Base-by-base conservation (phyloP, 2,329 filamentous ascomycete species). In the Harringtonia lauricola region DNA sequence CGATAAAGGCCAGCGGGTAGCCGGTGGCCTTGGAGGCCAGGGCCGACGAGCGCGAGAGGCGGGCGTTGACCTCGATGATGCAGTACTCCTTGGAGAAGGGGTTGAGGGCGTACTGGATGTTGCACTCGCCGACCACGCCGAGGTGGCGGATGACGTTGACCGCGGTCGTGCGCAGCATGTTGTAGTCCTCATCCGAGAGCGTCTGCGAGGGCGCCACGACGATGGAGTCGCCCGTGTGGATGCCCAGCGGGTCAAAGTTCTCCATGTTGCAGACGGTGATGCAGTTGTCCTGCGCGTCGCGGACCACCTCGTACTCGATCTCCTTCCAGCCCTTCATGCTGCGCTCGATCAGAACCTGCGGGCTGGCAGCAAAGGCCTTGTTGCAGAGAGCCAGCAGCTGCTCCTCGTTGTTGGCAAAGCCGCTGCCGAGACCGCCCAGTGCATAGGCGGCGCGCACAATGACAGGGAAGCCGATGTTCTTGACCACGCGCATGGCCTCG, bases 241-340 rank as follows among this genome's bases (percentile, higher is more conserved):
- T 96, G 56, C 92, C 92, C 2, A 98, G 80, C 44, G 92, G 92
- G 62, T 98, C 92, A 58, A 98, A 98, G 68, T 98, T 98, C 70
- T 98, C 92, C 92, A 98, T 96, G 71, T 98, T 98, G 65, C 92
- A 98, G 49, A 98, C 92, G 8, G 92, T 98, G 61, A 98, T 96
- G 62, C 92, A 98, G 74, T 96, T 96, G 68, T 98, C 89, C 55
- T 87, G 81, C 45, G 81, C 84, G 69, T 96, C 92, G 57, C 92
- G 83, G 34, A 98, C 92, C 49, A 96, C 92, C 64, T 98, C 92
- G 59, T 96, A 98, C 64, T 98, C 92, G 50, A 96, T 94, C 65
- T 98, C 92, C 65, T 98, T 98, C 92, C 92, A 98, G 47, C 92
- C 92, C 70, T 96, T 96, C 90, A 98, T 96, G 68, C 87, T 94